Conservation (phyloP, 2,329 filamentous ascomycete species). For the Pyricularia sp. region DNA sequence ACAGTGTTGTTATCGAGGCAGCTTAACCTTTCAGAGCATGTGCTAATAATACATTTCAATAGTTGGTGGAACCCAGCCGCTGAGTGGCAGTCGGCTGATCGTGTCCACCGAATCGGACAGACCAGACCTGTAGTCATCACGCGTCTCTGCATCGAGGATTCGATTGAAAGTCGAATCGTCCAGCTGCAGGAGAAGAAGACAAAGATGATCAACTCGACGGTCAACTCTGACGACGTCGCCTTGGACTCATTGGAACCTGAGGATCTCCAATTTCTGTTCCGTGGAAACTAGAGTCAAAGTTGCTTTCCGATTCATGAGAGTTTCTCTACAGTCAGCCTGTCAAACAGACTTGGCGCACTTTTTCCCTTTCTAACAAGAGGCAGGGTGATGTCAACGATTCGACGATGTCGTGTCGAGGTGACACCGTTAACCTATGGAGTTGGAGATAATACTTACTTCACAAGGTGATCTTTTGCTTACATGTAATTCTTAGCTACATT, state of each 20-base stretch:
- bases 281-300: constrained; percentile 41
- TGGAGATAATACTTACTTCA: neutral
- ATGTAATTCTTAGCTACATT: neutral
- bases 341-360: neutral
- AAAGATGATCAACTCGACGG: constrained; percentile 93
- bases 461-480: neutral
- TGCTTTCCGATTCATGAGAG: neutral
- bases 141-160: constrained; percentile 91
- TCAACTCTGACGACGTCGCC: constrained; percentile 84
- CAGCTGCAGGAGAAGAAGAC: constrained; percentile 97
- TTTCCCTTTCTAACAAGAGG: neutral
- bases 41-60: constrained; percentile 14
- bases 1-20: neutral
- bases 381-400: neutral
- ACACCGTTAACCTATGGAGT: neutral
- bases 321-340: neutral
- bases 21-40: neutral
- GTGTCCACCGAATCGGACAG: constrained; percentile 92
- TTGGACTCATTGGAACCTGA: constrained; percentile 86
- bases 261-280: constrained; percentile 95
- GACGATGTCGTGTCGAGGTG: neutral
- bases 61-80: constrained; percentile 99
- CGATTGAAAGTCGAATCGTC: constrained; percentile 92
- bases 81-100: constrained; percentile 98
- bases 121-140: constrained; percentile 90